Evolutionary conservation across 805 yeast species (phyloP), one percentile per base, ranked within the genome.

Genomic region (Teunomyces kruisii): DNA sequence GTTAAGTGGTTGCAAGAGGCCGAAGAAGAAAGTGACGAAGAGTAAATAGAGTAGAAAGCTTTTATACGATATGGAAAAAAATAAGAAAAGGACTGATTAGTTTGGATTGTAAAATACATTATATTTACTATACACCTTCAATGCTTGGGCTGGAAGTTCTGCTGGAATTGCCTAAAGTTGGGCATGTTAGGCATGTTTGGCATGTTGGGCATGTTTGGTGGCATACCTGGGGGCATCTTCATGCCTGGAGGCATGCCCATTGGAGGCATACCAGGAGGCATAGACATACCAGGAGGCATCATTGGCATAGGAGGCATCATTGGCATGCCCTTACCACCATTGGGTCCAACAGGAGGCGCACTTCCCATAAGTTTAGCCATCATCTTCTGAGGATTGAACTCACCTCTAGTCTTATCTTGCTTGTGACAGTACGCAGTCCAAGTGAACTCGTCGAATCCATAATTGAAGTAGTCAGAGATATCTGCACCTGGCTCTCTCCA

Each of bases 401-500:
- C 91, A 5, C 84, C 83, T 44, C 94, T 77, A 40, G 85, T 58
- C 53, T 81, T 83, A 62, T 91, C 96, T 59, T 91, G 97, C 62
- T 88, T 89, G 33, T 83, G 75, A 54, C 96, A 83, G 67, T 94
- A 94, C 17, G 91, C 89, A 44, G 86, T 82, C 99, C 99, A 94
- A 12, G 97, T 86, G 53, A 87, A 79, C 69, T 94, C 99, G 62
- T 94, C 96, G 61, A 94, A 94, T 1, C 99, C 99, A 59, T 83
- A 94, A 68, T 94, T 94, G 75, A 94, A 94, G 65, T 90, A 95
- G 64, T 94, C 98, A 6, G 96, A 79, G 32, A 88, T 69, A 66
- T 94, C 97, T 3, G 96, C 96, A 31, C 98, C 99, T 1, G 98
- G 97, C 52, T 87, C 83, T 61, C 99, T 79, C 99, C 99, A 94